Evolutionary conservation across 768 basidiomycete species (phyloP).

Genomic region (Lyophyllum atratum): DNA sequence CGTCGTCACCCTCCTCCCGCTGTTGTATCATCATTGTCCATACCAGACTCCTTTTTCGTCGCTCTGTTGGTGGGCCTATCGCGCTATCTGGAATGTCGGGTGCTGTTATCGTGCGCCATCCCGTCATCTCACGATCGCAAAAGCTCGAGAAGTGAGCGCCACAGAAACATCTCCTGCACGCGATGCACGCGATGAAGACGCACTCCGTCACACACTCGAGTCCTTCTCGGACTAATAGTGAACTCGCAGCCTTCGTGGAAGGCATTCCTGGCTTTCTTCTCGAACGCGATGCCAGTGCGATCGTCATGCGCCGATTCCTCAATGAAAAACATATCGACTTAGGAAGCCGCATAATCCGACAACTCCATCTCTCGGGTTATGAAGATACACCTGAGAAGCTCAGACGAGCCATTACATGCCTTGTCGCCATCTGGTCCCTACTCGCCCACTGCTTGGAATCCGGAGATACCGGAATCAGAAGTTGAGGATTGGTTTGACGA

Average conservation of each 20-base stretch:
- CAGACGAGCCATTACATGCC: constrained; percentile 5
- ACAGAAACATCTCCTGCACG: constrained; percentile 22
- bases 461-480: not conserved
- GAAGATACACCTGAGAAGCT: constrained; percentile 4
- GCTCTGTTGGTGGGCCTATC: constrained; percentile 23
- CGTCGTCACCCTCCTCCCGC: constrained; percentile 32
- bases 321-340: too few relatives aligned
- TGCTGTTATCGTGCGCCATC: constrained; percentile 3
- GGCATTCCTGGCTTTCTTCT: constrained; percentile 27
- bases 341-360: not conserved
- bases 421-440: constrained; percentile 14
- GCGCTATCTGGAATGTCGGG: constrained; percentile 13
- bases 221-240: constrained; percentile 13
- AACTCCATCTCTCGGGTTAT: constrained; percentile 5
- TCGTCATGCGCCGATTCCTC: constrained; percentile 2
- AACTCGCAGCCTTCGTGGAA: constrained; percentile 35
- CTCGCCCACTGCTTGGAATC: constrained; percentile 5
- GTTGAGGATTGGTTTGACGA: constrained; percentile 14
- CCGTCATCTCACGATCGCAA: constrained; percentile 14
- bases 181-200: constrained; percentile 35
- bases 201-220: constrained; percentile 36
- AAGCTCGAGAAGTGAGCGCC: constrained; percentile 33
- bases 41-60: constrained; percentile 37
- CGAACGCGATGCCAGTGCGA: not conserved
- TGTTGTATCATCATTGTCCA: constrained; percentile 32